These are phyloP conservation scores for Saitozyma podzolica DNA, from an alignment of 768 basidiomycete species.

Conservation along the genomic window DNA sequence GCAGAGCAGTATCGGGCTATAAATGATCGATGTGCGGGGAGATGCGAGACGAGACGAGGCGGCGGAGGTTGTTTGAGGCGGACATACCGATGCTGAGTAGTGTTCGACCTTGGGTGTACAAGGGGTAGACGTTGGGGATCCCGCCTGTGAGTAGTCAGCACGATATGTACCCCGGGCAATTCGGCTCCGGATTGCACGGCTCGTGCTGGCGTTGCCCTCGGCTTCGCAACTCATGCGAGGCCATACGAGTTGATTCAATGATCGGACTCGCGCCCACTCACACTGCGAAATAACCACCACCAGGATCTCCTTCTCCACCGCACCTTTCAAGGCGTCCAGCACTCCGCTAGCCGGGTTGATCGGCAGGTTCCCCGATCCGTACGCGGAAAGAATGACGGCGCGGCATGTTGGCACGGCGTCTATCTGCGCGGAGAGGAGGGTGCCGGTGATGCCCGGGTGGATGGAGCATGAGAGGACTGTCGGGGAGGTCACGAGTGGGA, in stretches of 20 bases:
- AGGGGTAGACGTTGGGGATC: constrained; percentile 42
- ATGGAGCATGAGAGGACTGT: constrained; percentile 37
- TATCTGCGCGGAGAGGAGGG: constrained; percentile 38
- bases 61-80: background rate
- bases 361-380: constrained; percentile 42
- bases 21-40: too few relatives aligned
- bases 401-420: constrained; percentile 36
- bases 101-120: constrained; percentile 44
- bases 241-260: background rate
- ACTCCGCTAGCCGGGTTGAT: constrained; percentile 32
- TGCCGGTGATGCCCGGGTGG: constrained; percentile 44
- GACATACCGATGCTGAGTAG: constrained; percentile 33
- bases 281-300: constrained; percentile 47
- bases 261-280: constrained; percentile 5
- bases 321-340: constrained; percentile 23
- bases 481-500: constrained; percentile 25
- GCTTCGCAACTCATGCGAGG: background rate
- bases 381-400: constrained; percentile 41
- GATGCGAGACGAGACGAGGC: too few relatives aligned
- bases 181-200: too few relatives aligned
- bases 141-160: constrained; percentile 17
- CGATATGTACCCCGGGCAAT: too few relatives aligned
- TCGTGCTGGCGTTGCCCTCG: background rate
- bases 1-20: too few relatives aligned
- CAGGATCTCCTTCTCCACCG: constrained; percentile 40